Base-by-base conservation (phyloP, 805 yeast genomes). In the Lachancea lanzarotensis region DNA sequence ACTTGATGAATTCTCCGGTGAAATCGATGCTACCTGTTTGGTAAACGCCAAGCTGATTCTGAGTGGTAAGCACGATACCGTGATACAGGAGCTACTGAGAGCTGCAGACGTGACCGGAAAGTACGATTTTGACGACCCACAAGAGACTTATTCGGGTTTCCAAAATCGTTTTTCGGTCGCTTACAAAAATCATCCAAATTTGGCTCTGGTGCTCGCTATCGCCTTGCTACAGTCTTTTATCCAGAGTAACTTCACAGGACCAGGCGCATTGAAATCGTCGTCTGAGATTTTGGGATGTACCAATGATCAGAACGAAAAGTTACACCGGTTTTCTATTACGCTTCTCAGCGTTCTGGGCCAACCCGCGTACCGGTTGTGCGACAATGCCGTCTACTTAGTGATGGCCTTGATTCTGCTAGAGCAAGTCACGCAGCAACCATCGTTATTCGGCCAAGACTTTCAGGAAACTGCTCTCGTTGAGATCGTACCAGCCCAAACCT, bases 201-300 rank as follows among this genome's bases (percentile, higher is more conserved):
- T 22, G n/a, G 43, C 43, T 22, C 43, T 63, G 16, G 27, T 53
- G 13, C 46, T 74, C 15, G 84, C 86, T 2, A 71, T 86, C 48
- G 72, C 83, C 1, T 65, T 79, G 2, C 65, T 87, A 20, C 89
- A 88, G 57, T 59, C 76, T 1, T 90, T 84, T 57, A 67, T 84
- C 13, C 95, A 87, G 60, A 64, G 75, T 41, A 90, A 90, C 61
- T 86, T 74, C 63, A 86, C 95, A 0, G 97, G 97, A 8, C 96
- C 96, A 4, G 72, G 75, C 20, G 55, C 78, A 2, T 72, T 73
- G 3, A 52, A 68, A 18, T 63, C 62, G 3, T 53, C 72, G 3
- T 55, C 56, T 30, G 56, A 66, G n/a, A 39, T 55, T n/a, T 54
- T 68, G 2, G 60, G 57, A 17, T 40, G 37, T 41, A 38, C 48